Conservation (phyloP, 306 rosid species). For the Boehmeria nivea region DNA sequence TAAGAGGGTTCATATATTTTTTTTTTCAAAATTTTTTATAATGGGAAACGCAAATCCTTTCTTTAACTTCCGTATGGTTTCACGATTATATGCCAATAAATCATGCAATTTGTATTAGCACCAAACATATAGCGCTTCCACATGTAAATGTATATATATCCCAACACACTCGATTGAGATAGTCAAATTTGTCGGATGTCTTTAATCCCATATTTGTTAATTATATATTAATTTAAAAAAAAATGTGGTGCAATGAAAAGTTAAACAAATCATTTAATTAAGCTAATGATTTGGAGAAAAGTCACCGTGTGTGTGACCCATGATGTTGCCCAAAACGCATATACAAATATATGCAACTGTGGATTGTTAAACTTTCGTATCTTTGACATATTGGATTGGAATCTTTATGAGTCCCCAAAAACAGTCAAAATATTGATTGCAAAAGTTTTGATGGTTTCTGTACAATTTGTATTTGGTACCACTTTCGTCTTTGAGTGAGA, state of each 20-base stretch:
- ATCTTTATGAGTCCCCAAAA: not conserved
- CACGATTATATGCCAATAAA: not conserved
- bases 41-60: not conserved
- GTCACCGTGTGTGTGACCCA: slow-evolving; percentile 6
- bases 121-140: not conserved
- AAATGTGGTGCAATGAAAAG: not conserved
- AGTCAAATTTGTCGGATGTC: slow-evolving; percentile 5
- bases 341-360: not conserved
- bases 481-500: not conserved
- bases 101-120: slow-evolving; percentile 1
- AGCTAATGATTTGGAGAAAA: not conserved
- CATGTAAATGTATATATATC: not conserved
- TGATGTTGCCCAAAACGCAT: not conserved
- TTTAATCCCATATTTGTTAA: not conserved
- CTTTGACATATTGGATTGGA: slow-evolving; percentile 5
- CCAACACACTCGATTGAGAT: not conserved
- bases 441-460: not conserved
- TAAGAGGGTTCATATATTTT: not conserved
- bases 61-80: not conserved
- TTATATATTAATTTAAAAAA: no score
- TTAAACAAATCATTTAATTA: not conserved
- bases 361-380: not conserved
- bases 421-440: not conserved
- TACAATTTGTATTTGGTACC: not conserved
- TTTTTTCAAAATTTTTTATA: not conserved